A percentile compares a stretch with the other conserved stretches of the same genome.
Evolutionary conservation across 176 grass and related monocot genomes (phyloP).

Genomic region (Hyparrhenia diplandra): DNA sequence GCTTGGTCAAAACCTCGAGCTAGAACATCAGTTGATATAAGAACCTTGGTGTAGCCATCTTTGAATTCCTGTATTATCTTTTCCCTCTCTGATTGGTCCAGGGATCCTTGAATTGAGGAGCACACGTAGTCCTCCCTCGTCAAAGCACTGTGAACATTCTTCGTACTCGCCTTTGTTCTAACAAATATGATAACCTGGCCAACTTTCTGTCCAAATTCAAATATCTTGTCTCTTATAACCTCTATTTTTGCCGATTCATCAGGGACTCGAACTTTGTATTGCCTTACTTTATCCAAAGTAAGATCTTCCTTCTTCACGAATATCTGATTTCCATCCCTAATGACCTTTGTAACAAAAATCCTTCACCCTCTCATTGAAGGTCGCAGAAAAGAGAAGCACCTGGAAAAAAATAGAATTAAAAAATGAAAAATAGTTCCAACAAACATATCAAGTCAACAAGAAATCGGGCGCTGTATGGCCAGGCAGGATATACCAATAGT

Average conservation of each 20-base stretch:
- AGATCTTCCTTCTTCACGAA: constrained; percentile 95
- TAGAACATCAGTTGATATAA: constrained; percentile 88
- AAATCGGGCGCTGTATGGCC: background rate
- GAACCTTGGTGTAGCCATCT: constrained; percentile 81
- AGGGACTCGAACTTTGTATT: constrained; percentile 85
- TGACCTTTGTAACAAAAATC: constrained; percentile 77
- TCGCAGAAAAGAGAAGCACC: constrained; percentile 97
- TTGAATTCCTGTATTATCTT: constrained; percentile 94
- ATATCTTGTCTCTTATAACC: constrained; percentile 86
- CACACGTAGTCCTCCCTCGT: constrained; percentile 79
- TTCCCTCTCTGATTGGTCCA: constrained; percentile 77
- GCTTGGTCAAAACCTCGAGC: constrained; percentile 95
- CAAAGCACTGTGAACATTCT: constrained; percentile 67
- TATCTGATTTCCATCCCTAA: constrained; percentile 83
- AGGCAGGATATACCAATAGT: background rate
- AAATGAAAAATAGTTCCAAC: constrained; percentile 13
- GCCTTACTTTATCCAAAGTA: constrained; percentile 89
- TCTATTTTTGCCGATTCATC: constrained; percentile 77
- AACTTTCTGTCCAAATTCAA: constrained; percentile 90
- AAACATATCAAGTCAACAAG: constrained; percentile 14
- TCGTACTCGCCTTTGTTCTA: constrained; percentile 63
- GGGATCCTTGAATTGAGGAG: constrained; percentile 87
- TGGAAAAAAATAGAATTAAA: constrained; percentile 15
- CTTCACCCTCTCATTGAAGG: constrained; percentile 89
- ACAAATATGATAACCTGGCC: constrained; percentile 98